Evolutionary conservation across 768 basidiomycete genomes (phyloP).

Genomic region (Pleurotus tuoliensis): DNA sequence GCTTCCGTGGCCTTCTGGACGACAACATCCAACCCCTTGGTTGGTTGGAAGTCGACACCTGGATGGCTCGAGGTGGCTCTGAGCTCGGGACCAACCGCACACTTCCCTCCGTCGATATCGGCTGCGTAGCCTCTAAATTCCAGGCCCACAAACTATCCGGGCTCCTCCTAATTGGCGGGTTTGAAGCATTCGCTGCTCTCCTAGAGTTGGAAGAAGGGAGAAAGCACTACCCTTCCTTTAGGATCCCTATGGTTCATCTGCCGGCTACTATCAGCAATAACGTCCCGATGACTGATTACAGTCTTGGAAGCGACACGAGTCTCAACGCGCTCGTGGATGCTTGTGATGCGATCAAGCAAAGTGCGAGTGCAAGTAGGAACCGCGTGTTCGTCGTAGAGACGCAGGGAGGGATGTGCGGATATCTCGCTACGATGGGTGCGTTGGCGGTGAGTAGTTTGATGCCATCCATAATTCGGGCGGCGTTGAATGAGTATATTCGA

Average conservation of each 20-base stretch:
- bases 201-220: conserved; percentile 76
- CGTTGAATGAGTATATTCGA: no score
- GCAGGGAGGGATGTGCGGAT: conserved; percentile 95
- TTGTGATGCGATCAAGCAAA: conserved; percentile 98
- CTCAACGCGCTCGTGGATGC: conserved; percentile 96
- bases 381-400: conserved; percentile 98
- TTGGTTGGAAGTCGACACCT: conserved; percentile 96
- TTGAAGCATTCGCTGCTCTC: conserved; percentile 87
- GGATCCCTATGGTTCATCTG: conserved; percentile 93
- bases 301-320: conserved; percentile 94
- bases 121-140: conserved; percentile 86
- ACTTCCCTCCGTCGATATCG: conserved; percentile 82
- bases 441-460: conserved; percentile 66
- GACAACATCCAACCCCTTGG: conserved; percentile 82
- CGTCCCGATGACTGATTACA: conserved; percentile 95
- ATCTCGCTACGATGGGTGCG: conserved; percentile 92
- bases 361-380: conserved; percentile 92
- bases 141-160: conserved; percentile 79
- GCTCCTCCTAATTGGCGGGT: conserved; percentile 90
- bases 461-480: no score
- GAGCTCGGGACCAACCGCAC: conserved; percentile 96
- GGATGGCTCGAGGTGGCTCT: conserved; percentile 95
- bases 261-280: conserved; percentile 99
- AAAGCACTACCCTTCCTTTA: conserved; percentile 84
- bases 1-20: conserved; percentile 91